Base-by-base conservation (phyloP, 768 basidiomycete species). In the Termitomyces sp. region DNA sequence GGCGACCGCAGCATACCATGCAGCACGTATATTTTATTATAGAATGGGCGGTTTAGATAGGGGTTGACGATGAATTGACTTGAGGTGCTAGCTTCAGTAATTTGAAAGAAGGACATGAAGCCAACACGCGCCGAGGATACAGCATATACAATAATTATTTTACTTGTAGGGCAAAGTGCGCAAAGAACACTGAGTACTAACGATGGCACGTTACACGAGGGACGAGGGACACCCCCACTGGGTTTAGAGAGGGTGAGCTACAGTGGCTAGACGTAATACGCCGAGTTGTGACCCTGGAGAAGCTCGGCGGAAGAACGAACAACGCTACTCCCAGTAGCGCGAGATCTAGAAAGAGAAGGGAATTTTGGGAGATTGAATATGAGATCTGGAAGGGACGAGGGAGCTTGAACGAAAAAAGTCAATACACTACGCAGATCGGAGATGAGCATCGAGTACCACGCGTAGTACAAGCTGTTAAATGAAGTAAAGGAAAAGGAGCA, bases 291-390 rank as follows among this genome's bases (percentile, higher is more conserved):
- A 58, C 38, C 36, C 32, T 48, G 13, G 20, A 45, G 57, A 58
- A 58, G 51, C 28, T 58, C 28, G 45, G 28, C 45, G 35, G 51
- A 26, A 53, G 28, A 40, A 40, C n/a, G 10, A 32, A 38, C 20
- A 28, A 48, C 26, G 30, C 50, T 30, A 20, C 30, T 16, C 45
- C 50, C 35, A 28, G 20, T n/a, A 42, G 26, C 12, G 10, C 53
- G n/a, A 49, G 58, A 58, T 58, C 58, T 58, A 54, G 58, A 58
- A 54, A 54, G 53, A 30, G 38, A 48, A 49, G 45, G 16, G 12
- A 20, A 18, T 33, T 36, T 13, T 24, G 40, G 16, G 53, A 54
- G 52, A 49, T 58, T 45, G 44, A 38, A 42, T 52, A 22, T 22
- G 38, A 58, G 57, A 58, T 58, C 57, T 53, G 35, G 57, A 58